Evolutionary conservation across 371 early-diverging fungal genomes (phyloP).

Genomic region (Batkoa obscura): DNA sequence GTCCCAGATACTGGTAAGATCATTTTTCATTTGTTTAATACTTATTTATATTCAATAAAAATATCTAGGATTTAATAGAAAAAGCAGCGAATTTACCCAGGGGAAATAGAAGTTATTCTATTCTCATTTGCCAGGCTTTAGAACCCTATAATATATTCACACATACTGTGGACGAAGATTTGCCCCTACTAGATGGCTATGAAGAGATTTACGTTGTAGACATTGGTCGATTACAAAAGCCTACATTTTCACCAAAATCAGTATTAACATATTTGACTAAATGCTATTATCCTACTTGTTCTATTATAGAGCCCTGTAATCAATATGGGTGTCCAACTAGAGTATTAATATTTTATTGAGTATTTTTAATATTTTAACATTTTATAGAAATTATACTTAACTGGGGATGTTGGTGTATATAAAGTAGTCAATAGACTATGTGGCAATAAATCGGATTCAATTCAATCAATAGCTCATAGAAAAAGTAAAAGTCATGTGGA

Average conservation of each 20-base stretch:
- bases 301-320: not conserved
- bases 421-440: not conserved
- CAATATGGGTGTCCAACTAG: not conserved
- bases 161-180: not conserved
- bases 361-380: not conserved
- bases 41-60: not conserved
- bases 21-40: too few species aligned
- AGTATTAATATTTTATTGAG: not conserved
- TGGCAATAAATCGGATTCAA: not conserved
- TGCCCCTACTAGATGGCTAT: conserved; percentile 3
- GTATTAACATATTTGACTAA: conserved; percentile 4
- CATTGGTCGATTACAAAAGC: not conserved
- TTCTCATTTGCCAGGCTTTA: not conserved
- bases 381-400: not conserved
- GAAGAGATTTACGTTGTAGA: conserved; percentile 3
- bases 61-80: not conserved
- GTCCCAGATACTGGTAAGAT: conserved; percentile 1
- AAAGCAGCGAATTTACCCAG: not conserved
- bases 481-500: not conserved
- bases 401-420: not conserved
- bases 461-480: not conserved
- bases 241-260: not conserved
- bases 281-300: conserved; percentile 5
- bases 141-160: not conserved
- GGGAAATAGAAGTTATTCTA: not conserved